phyloP scores from a whole-genome alignment of 108 stramenopile species.

The Nannochloropsis oceanica region DNA sequence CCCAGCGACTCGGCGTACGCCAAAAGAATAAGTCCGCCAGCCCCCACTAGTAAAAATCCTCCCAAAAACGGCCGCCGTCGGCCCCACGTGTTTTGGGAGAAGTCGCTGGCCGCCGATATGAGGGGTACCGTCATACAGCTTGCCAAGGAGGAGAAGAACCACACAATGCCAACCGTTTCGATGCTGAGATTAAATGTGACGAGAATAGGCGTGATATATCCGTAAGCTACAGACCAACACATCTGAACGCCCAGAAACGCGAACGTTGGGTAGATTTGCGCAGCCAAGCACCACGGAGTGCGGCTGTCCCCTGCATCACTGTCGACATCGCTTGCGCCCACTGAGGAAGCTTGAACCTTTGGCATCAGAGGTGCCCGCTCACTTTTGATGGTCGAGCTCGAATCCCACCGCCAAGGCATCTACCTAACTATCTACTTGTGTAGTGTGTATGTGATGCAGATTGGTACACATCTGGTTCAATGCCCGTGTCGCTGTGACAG shows the following conservation, averaged over 20 bases:
- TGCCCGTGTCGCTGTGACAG: too few species aligned
- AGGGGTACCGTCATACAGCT: not conserved
- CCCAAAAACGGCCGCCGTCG: not conserved
- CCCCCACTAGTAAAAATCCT: not conserved
- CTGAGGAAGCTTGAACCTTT: not conserved
- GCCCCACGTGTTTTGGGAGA: not conserved
- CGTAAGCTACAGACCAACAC: not conserved
- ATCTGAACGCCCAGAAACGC: not conserved
- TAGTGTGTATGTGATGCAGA: too few species aligned
- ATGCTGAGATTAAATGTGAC: not conserved
- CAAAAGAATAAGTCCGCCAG: not conserved
- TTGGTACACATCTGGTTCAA: too few species aligned
- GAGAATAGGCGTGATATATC: not conserved
- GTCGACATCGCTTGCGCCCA: not conserved
- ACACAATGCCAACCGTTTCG: not conserved
- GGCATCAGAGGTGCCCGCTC: not conserved
- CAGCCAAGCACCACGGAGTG: not conserved
- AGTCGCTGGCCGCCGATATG: not conserved
- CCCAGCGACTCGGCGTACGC: not conserved
- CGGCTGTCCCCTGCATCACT: not conserved
- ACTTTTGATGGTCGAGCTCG: not conserved
- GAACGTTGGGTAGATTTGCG: not conserved
- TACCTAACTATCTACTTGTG: too few species aligned
- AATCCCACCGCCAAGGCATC: too few species aligned
- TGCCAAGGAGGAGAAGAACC: not conserved